phyloP scores from a whole-genome alignment of 257 asterid species.

The Capsicum pubescens region DNA sequence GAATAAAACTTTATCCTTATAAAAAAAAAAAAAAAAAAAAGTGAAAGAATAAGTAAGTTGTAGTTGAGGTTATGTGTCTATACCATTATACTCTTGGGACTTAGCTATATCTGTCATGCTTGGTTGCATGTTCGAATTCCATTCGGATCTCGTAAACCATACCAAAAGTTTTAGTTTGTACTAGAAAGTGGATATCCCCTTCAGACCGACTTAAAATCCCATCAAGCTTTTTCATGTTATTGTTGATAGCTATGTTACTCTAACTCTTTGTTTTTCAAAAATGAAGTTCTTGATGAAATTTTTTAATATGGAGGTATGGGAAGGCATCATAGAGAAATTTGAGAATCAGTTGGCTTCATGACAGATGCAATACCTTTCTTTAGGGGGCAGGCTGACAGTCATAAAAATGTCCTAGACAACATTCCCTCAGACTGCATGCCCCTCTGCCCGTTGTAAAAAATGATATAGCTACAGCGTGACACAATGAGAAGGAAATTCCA shows the following conservation, averaged over 20 bases:
- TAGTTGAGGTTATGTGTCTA: constrained; percentile 16
- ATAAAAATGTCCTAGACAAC: background rate
- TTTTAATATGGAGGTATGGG: background rate
- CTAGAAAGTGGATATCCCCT: background rate
- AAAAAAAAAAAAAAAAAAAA: too few species aligned
- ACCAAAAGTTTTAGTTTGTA: background rate
- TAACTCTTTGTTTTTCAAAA: background rate
- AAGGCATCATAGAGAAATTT: constrained; percentile 13
- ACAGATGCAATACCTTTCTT: background rate
- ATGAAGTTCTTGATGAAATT: background rate
- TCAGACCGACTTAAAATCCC: background rate
- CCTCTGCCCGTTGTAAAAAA: background rate
- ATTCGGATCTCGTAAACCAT: constrained; percentile 7
- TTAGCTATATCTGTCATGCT: background rate
- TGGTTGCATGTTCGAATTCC: background rate
- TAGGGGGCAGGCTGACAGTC: background rate
- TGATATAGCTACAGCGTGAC: background rate
- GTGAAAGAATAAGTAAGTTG: background rate
- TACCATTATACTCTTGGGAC: background rate
- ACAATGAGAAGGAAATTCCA: background rate
- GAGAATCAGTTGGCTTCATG: background rate
- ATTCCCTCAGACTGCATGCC: background rate
- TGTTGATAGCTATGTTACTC: background rate
- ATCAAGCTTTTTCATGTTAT: constrained; percentile 6
- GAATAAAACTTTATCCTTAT: too few species aligned